Percentiles rank a stretch among this genome's conserved stretches.
Conservation (phyloP, 805 yeast species). For the Yarrowia divulgata region DNA sequence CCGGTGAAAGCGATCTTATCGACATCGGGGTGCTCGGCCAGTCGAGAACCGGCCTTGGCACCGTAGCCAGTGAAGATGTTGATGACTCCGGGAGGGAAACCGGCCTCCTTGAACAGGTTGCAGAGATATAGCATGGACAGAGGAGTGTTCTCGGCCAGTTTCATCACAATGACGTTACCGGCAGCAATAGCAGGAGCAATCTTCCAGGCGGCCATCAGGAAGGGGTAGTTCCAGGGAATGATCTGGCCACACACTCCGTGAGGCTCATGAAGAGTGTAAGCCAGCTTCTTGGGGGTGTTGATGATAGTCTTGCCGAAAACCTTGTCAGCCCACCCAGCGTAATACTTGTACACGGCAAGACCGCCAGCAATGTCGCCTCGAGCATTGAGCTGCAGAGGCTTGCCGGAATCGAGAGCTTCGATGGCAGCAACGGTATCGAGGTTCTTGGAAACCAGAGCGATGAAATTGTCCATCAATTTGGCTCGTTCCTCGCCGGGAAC, state of each 20-base stretch:
- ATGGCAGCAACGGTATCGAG: slow-evolving; percentile 77
- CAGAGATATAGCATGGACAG: slow-evolving; percentile 70
- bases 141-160: slow-evolving; percentile 81
- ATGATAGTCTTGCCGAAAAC: slow-evolving; percentile 68
- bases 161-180: slow-evolving; percentile 76
- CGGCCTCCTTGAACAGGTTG: slow-evolving; percentile 65
- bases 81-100: slow-evolving; percentile 78
- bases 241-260: slow-evolving; percentile 72
- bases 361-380: slow-evolving; percentile 63
- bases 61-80: slow-evolving; percentile 79
- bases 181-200: slow-evolving; percentile 84
- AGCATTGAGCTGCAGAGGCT: slow-evolving; percentile 57
- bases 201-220: slow-evolving; percentile 80
- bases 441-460: slow-evolving; percentile 77
- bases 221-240: slow-evolving; percentile 78
- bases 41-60: slow-evolving; percentile 67
- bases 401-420: slow-evolving; percentile 92
- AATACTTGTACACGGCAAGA: slow-evolving; percentile 64
- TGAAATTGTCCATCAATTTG: slow-evolving; percentile 68
- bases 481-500: slow-evolving; percentile 74
- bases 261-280: slow-evolving; percentile 74
- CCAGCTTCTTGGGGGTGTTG: slow-evolving; percentile 66
- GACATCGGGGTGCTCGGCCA: slow-evolving; percentile 69
- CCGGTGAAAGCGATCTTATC: slow-evolving; percentile 95
- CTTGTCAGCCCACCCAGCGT: slow-evolving; percentile 81